These are phyloP conservation scores for Alternaria angustiovoidea DNA, from an alignment of 2,329 filamentous ascomycete species.

Conservation along the genomic window DNA sequence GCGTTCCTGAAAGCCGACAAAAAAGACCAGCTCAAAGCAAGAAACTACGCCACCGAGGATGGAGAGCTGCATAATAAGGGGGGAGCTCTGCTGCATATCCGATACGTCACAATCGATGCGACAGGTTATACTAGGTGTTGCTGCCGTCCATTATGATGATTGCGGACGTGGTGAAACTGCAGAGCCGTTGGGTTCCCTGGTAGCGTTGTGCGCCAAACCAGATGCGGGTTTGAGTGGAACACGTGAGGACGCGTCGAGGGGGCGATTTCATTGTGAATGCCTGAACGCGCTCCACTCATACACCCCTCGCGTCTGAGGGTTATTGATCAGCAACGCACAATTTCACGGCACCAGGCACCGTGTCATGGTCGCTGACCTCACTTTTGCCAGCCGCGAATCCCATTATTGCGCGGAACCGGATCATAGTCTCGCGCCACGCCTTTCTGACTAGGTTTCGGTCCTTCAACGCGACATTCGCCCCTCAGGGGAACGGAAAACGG, in stretches of 20 bases:
- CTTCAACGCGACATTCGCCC: conserved; percentile 28
- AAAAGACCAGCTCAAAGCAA: neutral
- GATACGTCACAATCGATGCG: conserved; percentile 2
- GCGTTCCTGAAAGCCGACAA: too few relatives aligned
- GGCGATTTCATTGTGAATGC: conserved; percentile 13
- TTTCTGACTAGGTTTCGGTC: conserved; percentile 21
- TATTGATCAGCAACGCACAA: conserved; percentile 27
- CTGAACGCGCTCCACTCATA: conserved; percentile 10
- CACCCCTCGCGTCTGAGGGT: conserved; percentile 8
- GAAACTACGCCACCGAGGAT: neutral
- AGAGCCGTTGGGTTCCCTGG: conserved; percentile 14
- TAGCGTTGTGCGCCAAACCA: conserved; percentile 6
- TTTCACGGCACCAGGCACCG: conserved; percentile 19
- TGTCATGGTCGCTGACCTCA: conserved; percentile 13
- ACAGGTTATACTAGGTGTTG: neutral
- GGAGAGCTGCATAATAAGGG: neutral
- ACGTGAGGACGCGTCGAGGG: conserved; percentile 21
- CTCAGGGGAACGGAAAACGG: conserved; percentile 40
- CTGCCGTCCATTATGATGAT: neutral
- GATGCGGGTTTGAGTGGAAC: conserved; percentile 11
- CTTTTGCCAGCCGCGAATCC: conserved; percentile 15
- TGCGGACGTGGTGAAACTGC: conserved; percentile 8
- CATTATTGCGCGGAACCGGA: conserved; percentile 28
- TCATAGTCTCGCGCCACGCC: conserved; percentile 16
- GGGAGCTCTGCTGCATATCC: neutral